A percentile compares a stretch with the other conserved stretches of the same genome.
Conservation (phyloP, 805 yeast genomes). For the Saturnispora dispora region DNA sequence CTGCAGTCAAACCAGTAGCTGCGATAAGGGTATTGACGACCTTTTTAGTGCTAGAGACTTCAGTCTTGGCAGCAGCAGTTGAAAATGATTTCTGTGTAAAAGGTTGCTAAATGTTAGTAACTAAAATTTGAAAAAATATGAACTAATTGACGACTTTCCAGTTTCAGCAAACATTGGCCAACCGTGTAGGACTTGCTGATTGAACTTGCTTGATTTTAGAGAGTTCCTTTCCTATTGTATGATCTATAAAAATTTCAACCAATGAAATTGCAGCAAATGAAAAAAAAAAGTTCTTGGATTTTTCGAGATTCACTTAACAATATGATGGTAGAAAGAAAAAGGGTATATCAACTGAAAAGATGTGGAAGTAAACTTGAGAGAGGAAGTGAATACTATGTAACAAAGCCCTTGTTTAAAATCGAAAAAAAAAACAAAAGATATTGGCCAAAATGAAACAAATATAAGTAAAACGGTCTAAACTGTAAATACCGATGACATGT, state of each 20-base stretch:
- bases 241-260: conserved; percentile 11
- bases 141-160: background rate
- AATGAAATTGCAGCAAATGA: conserved; percentile 20
- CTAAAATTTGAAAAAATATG: background rate
- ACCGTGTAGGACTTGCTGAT: background rate
- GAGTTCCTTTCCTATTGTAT: background rate
- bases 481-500: too few species aligned
- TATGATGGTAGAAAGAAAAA: background rate
- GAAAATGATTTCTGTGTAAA: conserved; percentile 28
- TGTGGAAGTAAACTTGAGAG: too few species aligned
- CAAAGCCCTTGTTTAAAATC: too few species aligned
- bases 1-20: conserved; percentile 69
- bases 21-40: conserved; percentile 57
- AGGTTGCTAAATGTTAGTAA: conserved; percentile 14
- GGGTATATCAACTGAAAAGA: background rate
- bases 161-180: background rate
- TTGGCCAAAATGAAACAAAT: too few species aligned
- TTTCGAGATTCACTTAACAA: background rate
- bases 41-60: conserved; percentile 35
- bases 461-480: too few species aligned
- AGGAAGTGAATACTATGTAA: too few species aligned
- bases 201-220: background rate
- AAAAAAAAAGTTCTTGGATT: conserved; percentile 16
- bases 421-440: too few species aligned
- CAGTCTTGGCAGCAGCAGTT: conserved; percentile 26